These are phyloP conservation scores for Mucor indicus DNA, from an alignment of 371 early-diverging fungal species.

Conservation along the genomic window DNA sequence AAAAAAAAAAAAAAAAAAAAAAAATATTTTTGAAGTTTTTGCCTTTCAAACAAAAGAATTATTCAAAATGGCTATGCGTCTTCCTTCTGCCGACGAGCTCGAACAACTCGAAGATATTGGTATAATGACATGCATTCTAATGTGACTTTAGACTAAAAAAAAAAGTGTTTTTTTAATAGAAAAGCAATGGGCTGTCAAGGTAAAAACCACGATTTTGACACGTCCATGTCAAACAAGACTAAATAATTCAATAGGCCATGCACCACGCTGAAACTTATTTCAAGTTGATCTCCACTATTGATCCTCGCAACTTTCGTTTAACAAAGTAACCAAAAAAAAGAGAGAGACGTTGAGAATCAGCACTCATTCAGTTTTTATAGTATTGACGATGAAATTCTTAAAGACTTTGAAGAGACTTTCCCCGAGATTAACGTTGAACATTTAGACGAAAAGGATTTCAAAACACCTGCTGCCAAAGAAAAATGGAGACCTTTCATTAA, in stretches of 20 bases:
- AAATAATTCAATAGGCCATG: conserved; percentile 54
- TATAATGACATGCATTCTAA: too few relatives aligned
- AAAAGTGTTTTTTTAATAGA: conserved; percentile 35
- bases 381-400: conserved; percentile 82
- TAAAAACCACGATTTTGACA: conserved; percentile 1
- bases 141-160: not conserved
- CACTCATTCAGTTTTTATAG: conserved; percentile 20
- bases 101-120: conserved; percentile 80
- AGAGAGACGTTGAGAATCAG: not conserved
- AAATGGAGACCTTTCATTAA: conserved; percentile 86
- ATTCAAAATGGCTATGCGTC: conserved; percentile 45
- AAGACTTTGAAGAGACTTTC: conserved; percentile 70
- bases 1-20: not conserved
- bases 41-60: not conserved
- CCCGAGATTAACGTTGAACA: conserved; percentile 65
- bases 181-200: conserved; percentile 93
- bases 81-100: conserved; percentile 77
- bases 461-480: conserved; percentile 76
- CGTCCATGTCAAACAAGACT: not conserved
- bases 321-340: conserved; percentile 58
- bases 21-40: not conserved
- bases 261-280: conserved; percentile 93
- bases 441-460: conserved; percentile 74
- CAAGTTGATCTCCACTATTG: conserved; percentile 69
- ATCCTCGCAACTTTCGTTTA: conserved; percentile 69